Percentiles rank a stretch among this genome's conserved stretches.
phyloP scores from a whole-genome alignment of 352 stramenopile species.

The Globisporangium iwayamae region DNA sequence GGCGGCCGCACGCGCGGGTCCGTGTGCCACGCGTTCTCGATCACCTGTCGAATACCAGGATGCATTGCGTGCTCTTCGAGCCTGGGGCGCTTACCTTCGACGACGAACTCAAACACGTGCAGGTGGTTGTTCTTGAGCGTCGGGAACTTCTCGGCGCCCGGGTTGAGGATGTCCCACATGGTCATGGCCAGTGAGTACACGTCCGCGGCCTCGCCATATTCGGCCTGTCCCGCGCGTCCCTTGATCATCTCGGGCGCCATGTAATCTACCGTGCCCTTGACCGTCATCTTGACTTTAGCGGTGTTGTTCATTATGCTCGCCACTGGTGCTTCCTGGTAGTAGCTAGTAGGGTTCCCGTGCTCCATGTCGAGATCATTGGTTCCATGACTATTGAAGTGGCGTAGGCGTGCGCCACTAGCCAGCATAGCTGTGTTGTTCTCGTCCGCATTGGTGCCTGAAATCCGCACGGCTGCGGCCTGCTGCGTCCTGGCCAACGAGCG shows the following conservation, averaged over 20 bases:
- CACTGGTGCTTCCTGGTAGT: neutral
- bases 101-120: constrained; percentile 28
- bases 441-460: neutral
- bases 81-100: constrained; percentile 25
- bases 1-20: constrained; percentile 21
- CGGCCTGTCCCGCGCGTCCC: constrained; percentile 18
- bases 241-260: constrained; percentile 62
- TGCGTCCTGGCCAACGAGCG: constrained; percentile 9
- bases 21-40: constrained; percentile 25
- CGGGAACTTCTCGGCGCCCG: constrained; percentile 25
- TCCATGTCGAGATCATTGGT: neutral
- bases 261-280: constrained; percentile 40
- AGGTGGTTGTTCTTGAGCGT: constrained; percentile 18
- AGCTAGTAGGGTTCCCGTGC: neutral
- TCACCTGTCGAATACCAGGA: constrained; percentile 21
- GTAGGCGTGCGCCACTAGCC: neutral
- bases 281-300: constrained; percentile 9
- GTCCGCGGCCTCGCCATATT: constrained; percentile 43
- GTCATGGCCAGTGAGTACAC: constrained; percentile 50
- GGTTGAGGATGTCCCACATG: constrained; percentile 51
- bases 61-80: constrained; percentile 20
- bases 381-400: neutral
- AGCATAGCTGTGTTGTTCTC: neutral
- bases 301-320: neutral
- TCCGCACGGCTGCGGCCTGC: constrained; percentile 15